Conservation (phyloP, 1,284 basidiomycete genomes). For the Rhodotorula sp. region DNA sequence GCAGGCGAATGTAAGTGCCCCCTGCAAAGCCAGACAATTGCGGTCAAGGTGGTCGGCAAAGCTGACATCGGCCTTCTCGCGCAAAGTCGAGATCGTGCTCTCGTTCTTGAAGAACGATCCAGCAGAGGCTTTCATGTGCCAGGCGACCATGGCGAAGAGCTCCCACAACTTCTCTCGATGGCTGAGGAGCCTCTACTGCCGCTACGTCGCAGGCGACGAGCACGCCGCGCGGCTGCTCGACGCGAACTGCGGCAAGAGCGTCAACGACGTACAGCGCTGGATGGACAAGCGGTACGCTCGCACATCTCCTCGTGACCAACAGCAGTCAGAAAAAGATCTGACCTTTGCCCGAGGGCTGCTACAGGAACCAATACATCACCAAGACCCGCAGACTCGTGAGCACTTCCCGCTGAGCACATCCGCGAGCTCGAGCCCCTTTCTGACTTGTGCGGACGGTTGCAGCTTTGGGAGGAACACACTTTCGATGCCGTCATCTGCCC, state of each 20-base stretch:
- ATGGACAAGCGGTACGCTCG: conserved; percentile 11
- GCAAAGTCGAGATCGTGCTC: conserved; percentile 60
- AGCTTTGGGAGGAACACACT: conserved; percentile 40
- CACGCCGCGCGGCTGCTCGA: conserved; percentile 60
- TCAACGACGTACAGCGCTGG: conserved; percentile 62
- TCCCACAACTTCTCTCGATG: neutral
- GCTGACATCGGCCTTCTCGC: neutral
- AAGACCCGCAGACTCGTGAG: conserved; percentile 23
- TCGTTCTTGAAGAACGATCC: conserved; percentile 68
- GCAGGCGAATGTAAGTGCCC: conserved; percentile 62
- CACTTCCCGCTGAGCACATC: too few species aligned
- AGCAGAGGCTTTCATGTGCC: conserved; percentile 58
- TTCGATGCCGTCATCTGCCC: conserved; percentile 45
- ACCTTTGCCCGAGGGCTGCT: too few species aligned
- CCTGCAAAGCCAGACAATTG: neutral
- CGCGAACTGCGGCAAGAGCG: conserved; percentile 57
- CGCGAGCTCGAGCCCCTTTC: too few species aligned
- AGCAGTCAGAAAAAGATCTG: too few species aligned
- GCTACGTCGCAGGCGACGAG: conserved; percentile 57
- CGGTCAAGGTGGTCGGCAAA: too few species aligned
- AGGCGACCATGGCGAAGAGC: neutral
- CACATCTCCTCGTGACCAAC: neutral
- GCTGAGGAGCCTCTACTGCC: neutral
- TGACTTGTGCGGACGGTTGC: neutral
- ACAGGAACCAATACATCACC: conserved; percentile 15